Evolutionary conservation across 2,329 filamentous ascomycete species (phyloP), one percentile per base, ranked within the genome.

Genomic region (Trichoderma hamatum): DNA sequence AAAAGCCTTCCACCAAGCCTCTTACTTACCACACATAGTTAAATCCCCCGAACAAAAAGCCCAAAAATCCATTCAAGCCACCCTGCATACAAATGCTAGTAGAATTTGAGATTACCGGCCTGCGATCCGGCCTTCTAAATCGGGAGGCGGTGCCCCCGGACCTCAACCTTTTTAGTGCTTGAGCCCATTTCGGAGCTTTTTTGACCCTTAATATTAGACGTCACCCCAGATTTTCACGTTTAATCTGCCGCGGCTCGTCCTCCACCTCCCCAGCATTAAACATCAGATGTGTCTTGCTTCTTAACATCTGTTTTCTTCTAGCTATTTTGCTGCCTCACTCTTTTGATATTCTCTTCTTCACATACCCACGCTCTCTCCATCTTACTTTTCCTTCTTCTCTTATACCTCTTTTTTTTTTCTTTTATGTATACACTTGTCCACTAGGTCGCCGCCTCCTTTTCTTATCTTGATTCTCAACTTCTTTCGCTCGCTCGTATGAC

Each of bases 131-230:
- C 28, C 55, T 58, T 58, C 55, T 58, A 21, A n/a, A 58, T 58
- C 55, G 55, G 32, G 52, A 56, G 54, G 30, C 26, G 30, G 30
- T 32, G 30, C 52, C 54, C 54, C 54, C 54, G 30, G 54, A 54
- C 54, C 28, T 34, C n/a, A 19, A 19, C 19, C 39, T 30, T 7
- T 26, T n/a, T n/a, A 56, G 54, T 19, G 46, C 51, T 55, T 32
- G 28, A 16, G 28, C 26, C 28, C 26, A 16, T 21, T 58, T 43
- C 56, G 56, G 56, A 59, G 56, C 34, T 43, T 58, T 58, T 49
- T 26, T 59, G 56, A 59, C 56, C 56, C 56, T 59, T 59, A 59
- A 59, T 59, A 59, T 59, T 59, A 59, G 56, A 28, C 56, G 34
- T 59, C 56, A 43, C 56, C 56, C 56, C 56, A 43, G 56, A 59